phyloP scores from a whole-genome alignment of 2,329 filamentous ascomycete genomes.

The Fusarium humuli region DNA sequence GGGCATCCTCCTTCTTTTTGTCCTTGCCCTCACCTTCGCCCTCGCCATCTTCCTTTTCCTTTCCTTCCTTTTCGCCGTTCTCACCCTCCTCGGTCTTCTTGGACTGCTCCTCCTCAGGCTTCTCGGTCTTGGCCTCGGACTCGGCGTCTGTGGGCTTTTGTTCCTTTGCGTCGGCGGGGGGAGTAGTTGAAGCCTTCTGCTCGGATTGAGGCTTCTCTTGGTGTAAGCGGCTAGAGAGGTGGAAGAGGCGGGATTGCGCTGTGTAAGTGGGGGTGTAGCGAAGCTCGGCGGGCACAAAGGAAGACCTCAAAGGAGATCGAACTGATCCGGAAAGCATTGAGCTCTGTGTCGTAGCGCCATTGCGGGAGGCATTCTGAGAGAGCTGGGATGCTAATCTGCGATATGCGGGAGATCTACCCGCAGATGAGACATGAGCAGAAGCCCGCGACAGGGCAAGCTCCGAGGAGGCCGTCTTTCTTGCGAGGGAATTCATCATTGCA shows the following conservation, averaged over 20 bases:
- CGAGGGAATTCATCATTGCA: constrained; percentile 60
- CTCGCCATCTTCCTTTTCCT: constrained; percentile 59
- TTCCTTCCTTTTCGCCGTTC: constrained; percentile 57
- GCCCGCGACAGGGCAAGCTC: constrained; percentile 57
- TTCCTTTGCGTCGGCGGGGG: constrained; percentile 56
- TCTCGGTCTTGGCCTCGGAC: constrained; percentile 51
- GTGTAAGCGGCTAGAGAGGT: constrained; percentile 47
- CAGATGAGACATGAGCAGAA: constrained; percentile 53
- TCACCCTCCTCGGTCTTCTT: constrained; percentile 57
- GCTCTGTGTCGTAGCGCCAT: constrained; percentile 46
- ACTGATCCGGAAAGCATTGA: constrained; percentile 46
- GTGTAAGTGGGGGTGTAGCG: constrained; percentile 50
- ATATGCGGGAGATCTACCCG: constrained; percentile 61
- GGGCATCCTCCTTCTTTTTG: constrained; percentile 74
- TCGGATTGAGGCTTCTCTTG: constrained; percentile 53
- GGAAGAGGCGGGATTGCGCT: constrained; percentile 50
- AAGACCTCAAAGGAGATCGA: constrained; percentile 58
- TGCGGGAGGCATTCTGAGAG: constrained; percentile 45
- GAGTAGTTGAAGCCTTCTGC: constrained; percentile 41
- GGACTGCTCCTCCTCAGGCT: constrained; percentile 57
- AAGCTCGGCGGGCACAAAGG: constrained; percentile 55
- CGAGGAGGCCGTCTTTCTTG: constrained; percentile 57
- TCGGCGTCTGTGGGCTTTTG: constrained; percentile 53
- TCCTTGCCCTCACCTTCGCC: constrained; percentile 63
- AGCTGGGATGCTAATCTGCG: constrained; percentile 59